Percentiles rank a stretch among this genome's conserved stretches.
These are phyloP conservation scores for Pyronema omphalodes DNA, from an alignment of 495 filamentous ascomycete genomes.

Conservation along the genomic window DNA sequence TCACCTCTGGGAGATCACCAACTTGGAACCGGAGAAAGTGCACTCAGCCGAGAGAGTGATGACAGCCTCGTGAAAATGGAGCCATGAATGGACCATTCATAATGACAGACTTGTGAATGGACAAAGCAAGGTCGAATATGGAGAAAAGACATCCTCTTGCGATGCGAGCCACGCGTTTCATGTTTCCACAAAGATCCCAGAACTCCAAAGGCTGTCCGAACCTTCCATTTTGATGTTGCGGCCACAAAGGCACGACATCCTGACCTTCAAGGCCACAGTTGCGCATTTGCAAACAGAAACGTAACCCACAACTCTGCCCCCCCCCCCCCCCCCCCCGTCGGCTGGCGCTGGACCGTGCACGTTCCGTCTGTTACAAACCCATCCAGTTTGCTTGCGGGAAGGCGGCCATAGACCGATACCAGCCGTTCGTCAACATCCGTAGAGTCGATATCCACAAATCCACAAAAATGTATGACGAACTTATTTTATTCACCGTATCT, in stretches of 20 bases:
- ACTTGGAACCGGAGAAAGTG: too few species aligned
- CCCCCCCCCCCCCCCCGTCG: too few species aligned
- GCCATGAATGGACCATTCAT: too few species aligned
- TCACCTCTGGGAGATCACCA: too few species aligned
- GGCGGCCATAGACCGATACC: background rate
- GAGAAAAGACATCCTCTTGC: too few species aligned
- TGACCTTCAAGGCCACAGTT: background rate
- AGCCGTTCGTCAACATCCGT: background rate
- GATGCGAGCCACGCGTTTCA: background rate
- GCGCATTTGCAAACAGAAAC: background rate
- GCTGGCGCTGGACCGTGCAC: background rate
- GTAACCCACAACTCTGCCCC: constrained; percentile 3
- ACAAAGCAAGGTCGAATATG: too few species aligned
- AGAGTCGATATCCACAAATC: background rate
- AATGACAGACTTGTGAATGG: too few species aligned
- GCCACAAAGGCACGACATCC: too few species aligned
- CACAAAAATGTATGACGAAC: too few species aligned
- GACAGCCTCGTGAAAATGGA: too few species aligned
- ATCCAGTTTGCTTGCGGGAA: background rate
- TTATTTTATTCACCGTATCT: too few species aligned
- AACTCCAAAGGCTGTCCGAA: background rate
- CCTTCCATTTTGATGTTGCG: background rate
- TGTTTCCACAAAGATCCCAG: background rate
- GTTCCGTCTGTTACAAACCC: background rate
- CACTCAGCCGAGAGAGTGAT: too few species aligned